phyloP scores from a whole-genome alignment of 164 flowering plant genomes.

The Dillenia turbinata region DNA sequence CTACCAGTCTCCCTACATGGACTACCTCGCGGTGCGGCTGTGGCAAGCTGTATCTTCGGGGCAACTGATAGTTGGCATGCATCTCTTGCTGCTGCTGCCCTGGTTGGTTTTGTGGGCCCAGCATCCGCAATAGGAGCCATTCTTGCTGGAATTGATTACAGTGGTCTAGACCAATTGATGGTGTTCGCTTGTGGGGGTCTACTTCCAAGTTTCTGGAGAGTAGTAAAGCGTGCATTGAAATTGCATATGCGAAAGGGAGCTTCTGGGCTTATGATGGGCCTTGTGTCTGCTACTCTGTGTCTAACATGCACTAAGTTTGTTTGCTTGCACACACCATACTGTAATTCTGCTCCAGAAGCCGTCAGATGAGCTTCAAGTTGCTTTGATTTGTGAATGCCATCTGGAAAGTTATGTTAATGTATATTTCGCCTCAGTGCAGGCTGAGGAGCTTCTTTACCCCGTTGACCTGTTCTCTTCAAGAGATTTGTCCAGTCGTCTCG shows the following conservation, averaged over 20 bases:
- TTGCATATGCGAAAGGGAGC: constrained; percentile 52
- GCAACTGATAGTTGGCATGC: constrained; percentile 90
- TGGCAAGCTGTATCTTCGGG: constrained; percentile 85
- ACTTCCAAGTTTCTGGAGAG: constrained; percentile 59
- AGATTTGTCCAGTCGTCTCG: no score
- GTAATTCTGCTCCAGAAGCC: constrained; percentile 96
- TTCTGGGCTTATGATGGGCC: constrained; percentile 55
- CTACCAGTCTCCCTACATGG: constrained; percentile 91
- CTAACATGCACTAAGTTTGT: constrained; percentile 71
- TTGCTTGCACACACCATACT: constrained; percentile 88
- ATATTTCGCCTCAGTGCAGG: no score
- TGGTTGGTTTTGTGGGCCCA: constrained; percentile 82
- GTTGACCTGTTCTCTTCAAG: no score
- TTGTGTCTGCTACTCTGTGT: constrained; percentile 59
- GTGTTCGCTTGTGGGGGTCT: constrained; percentile 86
- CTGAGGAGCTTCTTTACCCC: no score
- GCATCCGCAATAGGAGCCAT: constrained; percentile 87
- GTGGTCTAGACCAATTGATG: constrained; percentile 82
- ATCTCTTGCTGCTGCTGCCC: constrained; percentile 65
- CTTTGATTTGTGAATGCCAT: no score
- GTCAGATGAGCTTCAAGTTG: constrained; percentile 39
- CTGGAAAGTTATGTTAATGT: no score
- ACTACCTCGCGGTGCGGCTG: constrained; percentile 94
- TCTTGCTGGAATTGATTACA: constrained; percentile 81
- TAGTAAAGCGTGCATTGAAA: constrained; percentile 47